These are phyloP conservation scores for Thelonectria blattea DNA, from an alignment of 2,329 filamentous ascomycete genomes.

Conservation along the genomic window DNA sequence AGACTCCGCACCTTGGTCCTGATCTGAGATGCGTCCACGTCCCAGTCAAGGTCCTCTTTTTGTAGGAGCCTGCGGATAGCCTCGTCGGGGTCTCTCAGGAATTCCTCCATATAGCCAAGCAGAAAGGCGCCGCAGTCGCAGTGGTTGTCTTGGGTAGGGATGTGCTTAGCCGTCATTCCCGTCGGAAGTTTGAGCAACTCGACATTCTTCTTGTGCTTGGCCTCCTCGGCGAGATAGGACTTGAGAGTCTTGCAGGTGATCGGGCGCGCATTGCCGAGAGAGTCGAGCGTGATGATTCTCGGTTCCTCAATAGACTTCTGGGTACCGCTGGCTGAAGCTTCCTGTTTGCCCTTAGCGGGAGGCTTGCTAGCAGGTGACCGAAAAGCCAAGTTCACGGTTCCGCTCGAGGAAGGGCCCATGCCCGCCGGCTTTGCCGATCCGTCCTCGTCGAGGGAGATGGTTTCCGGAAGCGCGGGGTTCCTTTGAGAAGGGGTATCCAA, in stretches of 20 bases:
- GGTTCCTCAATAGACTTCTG: conserved; percentile 57
- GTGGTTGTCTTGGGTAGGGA: conserved; percentile 82
- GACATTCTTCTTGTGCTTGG: conserved; percentile 62
- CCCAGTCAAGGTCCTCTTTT: conserved; percentile 57
- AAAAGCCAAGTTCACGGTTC: conserved; percentile 1
- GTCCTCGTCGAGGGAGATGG: conserved; percentile 35
- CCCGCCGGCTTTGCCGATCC: conserved; percentile 18
- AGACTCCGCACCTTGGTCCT: conserved; percentile 70
- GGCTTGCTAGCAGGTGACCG: conserved; percentile 3
- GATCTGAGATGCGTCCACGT: conserved; percentile 64
- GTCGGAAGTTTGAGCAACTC: conserved; percentile 46
- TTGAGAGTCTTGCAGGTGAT: conserved; percentile 72
- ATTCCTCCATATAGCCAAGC: conserved; percentile 82
- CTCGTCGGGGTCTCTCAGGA: conserved; percentile 74
- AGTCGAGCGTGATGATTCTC: conserved; percentile 86
- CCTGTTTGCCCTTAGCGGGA: conserved; percentile 21
- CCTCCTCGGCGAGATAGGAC: conserved; percentile 79
- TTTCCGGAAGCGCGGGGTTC: conserved; percentile 25
- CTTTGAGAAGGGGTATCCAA: conserved; percentile 22
- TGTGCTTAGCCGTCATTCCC: conserved; percentile 72
- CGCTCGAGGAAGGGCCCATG: conserved; percentile 12
- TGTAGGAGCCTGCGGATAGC: conserved; percentile 73
- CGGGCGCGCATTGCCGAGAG: conserved; percentile 70
- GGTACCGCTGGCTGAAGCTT: conserved; percentile 23
- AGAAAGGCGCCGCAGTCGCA: conserved; percentile 91